These are phyloP conservation scores for Penicillium digitatum DNA, from an alignment of 2,329 filamentous ascomycete species.

Conservation along the genomic window DNA sequence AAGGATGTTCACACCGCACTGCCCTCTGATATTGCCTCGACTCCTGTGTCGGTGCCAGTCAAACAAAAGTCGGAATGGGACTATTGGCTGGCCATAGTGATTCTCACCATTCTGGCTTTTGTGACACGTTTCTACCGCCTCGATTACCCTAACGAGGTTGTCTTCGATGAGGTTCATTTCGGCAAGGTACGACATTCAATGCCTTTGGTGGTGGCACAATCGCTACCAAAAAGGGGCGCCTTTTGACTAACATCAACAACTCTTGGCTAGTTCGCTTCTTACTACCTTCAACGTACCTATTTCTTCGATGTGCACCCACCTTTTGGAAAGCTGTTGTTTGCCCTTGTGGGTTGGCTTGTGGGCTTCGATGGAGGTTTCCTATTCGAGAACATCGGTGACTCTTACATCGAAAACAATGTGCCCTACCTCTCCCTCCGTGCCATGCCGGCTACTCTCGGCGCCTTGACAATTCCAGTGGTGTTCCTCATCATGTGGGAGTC, in stretches of 20 bases:
- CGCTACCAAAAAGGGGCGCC: slow-evolving; percentile 1
- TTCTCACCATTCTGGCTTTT: slow-evolving; percentile 82
- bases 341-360: slow-evolving; percentile 93
- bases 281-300: slow-evolving; percentile 93
- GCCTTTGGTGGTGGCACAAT: slow-evolving; percentile 1
- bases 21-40: slow-evolving; percentile 23
- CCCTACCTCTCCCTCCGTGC: slow-evolving; percentile 95
- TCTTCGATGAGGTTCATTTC: slow-evolving; percentile 99
- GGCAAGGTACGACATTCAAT: slow-evolving; percentile 71
- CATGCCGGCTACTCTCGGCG: slow-evolving; percentile 85
- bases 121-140: slow-evolving; percentile 94
- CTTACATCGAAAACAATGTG: slow-evolving; percentile 94
- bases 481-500: slow-evolving; percentile 99
- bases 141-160: slow-evolving; percentile 89
- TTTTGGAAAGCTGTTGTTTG: slow-evolving; percentile 96
- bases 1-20: slow-evolving; percentile 29
- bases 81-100: slow-evolving; percentile 70
- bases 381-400: slow-evolving; percentile 99
- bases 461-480: slow-evolving; percentile 86
- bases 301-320: slow-evolving; percentile 99
- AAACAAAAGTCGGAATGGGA: slow-evolving; percentile 63
- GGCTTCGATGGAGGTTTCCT: slow-evolving; percentile 96
- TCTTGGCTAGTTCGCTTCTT: slow-evolving; percentile 49
- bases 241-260: slow-evolving; percentile 15
- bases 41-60: slow-evolving; percentile 19